Base-by-base conservation (phyloP, 257 asterid genomes). In the Primulina huaijiensis region DNA sequence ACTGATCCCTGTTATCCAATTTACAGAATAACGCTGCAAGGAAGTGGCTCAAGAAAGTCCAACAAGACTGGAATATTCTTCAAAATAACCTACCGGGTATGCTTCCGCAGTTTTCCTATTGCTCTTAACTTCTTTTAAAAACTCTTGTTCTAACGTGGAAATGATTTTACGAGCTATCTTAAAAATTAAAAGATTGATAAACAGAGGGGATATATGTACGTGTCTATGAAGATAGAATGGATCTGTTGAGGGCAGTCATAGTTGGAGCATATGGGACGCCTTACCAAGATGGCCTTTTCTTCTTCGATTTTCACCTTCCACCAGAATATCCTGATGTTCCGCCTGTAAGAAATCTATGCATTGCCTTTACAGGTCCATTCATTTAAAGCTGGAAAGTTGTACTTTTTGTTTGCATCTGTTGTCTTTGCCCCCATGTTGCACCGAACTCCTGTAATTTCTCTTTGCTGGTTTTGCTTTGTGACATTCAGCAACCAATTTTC, bases 241-340 rank as follows among this genome's bases (percentile, higher is more conserved):
- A 92, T 84, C 96, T 94, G 66, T 73, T 94, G 90, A 94, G 99
- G 79, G 92, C 97, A 16, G 98, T 92, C 78, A 89, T 89, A 64
- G 95, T 94, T 81, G 99, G 99, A 79, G 96, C 99, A 55, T 94
- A 92, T 75, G 99, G 98, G 72, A 92, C 99, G 37, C 99, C 99
- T 30, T 94, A 94, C 82, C 99, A 94, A 74, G 99, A 94, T 71
- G 99, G 99, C 27, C 92, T 94, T 79, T 94, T 94, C 88, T 89
- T 94, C 86, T 94, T 94, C 61, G 98, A 94, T 81, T 92, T 94
- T 77, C 92, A 83, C 83, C 96, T 91, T 75, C 98, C 99, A 67
- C 90, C 86, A 37, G 97, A 94, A 73, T 92, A 89, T 75, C 98
- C 99, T 20, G 90, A 88, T 77, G 88, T 88, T 78, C 98, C 99